Percentiles rank a stretch among this genome's conserved stretches.
Conservation (phyloP, 306 rosid genomes). For the Cicer pinnatifidum region DNA sequence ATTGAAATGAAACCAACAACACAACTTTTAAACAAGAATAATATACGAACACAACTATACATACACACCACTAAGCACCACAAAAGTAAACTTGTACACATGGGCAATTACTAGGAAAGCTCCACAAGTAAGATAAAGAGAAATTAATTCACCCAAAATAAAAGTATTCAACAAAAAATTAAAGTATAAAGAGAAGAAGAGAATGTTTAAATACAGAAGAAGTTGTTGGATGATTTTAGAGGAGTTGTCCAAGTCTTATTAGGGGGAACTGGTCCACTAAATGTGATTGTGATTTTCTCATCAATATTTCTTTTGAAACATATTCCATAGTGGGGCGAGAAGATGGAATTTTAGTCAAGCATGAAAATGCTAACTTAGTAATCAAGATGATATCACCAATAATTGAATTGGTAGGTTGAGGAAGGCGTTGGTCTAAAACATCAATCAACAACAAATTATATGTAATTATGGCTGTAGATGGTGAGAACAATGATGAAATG, state of each 20-base stretch:
- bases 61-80: neutral
- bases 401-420: constrained; percentile 12
- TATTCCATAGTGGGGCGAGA: constrained; percentile 44
- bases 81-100: constrained; percentile 8
- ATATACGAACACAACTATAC: constrained; percentile 1
- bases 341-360: constrained; percentile 34
- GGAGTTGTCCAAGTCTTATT: constrained; percentile 42
- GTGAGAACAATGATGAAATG: constrained; percentile 18
- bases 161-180: neutral
- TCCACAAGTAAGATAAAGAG: neutral
- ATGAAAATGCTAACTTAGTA: constrained; percentile 33
- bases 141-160: neutral
- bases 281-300: constrained; percentile 27
- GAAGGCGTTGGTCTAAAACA: constrained; percentile 33
- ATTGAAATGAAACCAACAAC: neutral
- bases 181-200: neutral
- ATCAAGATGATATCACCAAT: constrained; percentile 25
- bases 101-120: neutral
- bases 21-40: neutral
- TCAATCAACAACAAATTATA: constrained; percentile 30
- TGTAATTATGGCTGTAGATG: constrained; percentile 27
- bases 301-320: constrained; percentile 25
- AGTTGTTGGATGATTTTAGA: neutral
- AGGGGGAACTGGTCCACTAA: constrained; percentile 7
- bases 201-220: too few relatives aligned